A percentile compares a stretch with the other conserved stretches of the same genome.
Evolutionary conservation across 164 flowering plant genomes (phyloP).

Genomic region (Magnolia changhungtana): DNA sequence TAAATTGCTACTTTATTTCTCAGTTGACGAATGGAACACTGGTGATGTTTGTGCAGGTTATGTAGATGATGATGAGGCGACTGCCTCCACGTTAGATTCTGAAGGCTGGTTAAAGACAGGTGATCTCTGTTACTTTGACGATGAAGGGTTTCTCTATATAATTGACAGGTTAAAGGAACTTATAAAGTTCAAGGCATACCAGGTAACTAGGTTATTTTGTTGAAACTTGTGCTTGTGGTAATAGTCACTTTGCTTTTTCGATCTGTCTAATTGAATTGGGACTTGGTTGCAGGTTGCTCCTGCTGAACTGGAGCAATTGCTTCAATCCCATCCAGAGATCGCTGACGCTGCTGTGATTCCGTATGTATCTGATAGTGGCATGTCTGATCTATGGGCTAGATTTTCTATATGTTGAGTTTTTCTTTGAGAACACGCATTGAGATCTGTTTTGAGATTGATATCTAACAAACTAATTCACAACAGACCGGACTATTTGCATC

Average conservation of each 20-base stretch:
- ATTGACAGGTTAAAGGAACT: slow-evolving; percentile 89
- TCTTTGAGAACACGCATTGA: too few species aligned
- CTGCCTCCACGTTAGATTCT: slow-evolving; percentile 59
- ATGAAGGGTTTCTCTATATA: slow-evolving; percentile 67
- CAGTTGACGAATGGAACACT: too few species aligned
- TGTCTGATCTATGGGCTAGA: neutral
- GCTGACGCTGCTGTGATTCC: slow-evolving; percentile 88
- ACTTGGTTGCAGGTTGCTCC: slow-evolving; percentile 73
- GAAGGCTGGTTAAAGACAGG: slow-evolving; percentile 98
- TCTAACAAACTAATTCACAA: too few species aligned
- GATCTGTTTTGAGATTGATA: too few species aligned
- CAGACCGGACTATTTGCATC: too few species aligned
- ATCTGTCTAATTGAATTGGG: neutral
- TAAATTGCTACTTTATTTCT: too few species aligned
- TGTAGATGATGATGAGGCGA: slow-evolving; percentile 74
- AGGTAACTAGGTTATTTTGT: slow-evolving; percentile 35
- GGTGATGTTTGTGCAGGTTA: slow-evolving; percentile 49
- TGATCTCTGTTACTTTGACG: slow-evolving; percentile 83
- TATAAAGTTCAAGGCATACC: slow-evolving; percentile 91
- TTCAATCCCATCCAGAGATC: slow-evolving; percentile 66
- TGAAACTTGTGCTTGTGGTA: neutral
- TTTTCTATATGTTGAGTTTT: too few species aligned
- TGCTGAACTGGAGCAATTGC: slow-evolving; percentile 81
- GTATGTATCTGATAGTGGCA: slow-evolving; percentile 34
- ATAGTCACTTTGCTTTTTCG: neutral